Percentiles rank a stretch among this genome's conserved stretches.
Evolutionary conservation across 2,329 filamentous ascomycete genomes (phyloP).

Genomic region (Cercospora sp.): DNA sequence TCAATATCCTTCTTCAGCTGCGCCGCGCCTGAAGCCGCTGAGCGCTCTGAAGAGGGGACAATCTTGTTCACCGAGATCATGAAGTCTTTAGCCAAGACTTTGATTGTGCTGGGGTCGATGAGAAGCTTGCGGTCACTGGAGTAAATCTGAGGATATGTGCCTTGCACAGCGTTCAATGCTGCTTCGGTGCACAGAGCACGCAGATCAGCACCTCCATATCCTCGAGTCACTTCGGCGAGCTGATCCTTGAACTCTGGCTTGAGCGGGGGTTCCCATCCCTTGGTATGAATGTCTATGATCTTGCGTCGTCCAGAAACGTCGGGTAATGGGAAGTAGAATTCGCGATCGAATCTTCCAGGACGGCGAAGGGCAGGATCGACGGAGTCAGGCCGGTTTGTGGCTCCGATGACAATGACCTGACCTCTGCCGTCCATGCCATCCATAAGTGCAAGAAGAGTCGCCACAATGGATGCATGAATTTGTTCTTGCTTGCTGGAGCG

Average conservation of each 20-base stretch:
- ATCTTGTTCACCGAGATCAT: slow-evolving; percentile 97
- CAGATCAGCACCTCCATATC: slow-evolving; percentile 93
- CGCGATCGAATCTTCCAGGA: slow-evolving; percentile 91
- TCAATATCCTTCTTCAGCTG: slow-evolving; percentile 78
- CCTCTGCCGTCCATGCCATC: slow-evolving; percentile 98
- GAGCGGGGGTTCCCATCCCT: slow-evolving; percentile 81
- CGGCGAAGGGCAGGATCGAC: slow-evolving; percentile 94
- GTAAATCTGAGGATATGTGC: slow-evolving; percentile 96
- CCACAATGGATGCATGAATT: slow-evolving; percentile 96
- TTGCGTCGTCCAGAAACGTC: slow-evolving; percentile 75
- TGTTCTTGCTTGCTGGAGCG: slow-evolving; percentile 98
- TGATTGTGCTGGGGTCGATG: slow-evolving; percentile 81
- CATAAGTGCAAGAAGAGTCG: slow-evolving; percentile 90
- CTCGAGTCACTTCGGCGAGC: slow-evolving; percentile 86
- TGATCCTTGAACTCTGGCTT: slow-evolving; percentile 76
- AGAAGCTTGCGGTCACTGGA: slow-evolving; percentile 83
- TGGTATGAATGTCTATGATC: slow-evolving; percentile 94
- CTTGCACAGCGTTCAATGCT: slow-evolving; percentile 90
- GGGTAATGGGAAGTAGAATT: slow-evolving; percentile 96
- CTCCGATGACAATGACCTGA: slow-evolving; percentile 97
- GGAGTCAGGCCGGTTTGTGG: slow-evolving; percentile 95
- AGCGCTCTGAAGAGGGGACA: slow-evolving; percentile 89
- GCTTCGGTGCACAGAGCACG: slow-evolving; percentile 94
- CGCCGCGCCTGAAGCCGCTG: slow-evolving; percentile 78
- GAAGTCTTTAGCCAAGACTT: slow-evolving; percentile 88